phyloP scores from a whole-genome alignment of 2,329 filamentous ascomycete species.

The Nemania serpens region DNA sequence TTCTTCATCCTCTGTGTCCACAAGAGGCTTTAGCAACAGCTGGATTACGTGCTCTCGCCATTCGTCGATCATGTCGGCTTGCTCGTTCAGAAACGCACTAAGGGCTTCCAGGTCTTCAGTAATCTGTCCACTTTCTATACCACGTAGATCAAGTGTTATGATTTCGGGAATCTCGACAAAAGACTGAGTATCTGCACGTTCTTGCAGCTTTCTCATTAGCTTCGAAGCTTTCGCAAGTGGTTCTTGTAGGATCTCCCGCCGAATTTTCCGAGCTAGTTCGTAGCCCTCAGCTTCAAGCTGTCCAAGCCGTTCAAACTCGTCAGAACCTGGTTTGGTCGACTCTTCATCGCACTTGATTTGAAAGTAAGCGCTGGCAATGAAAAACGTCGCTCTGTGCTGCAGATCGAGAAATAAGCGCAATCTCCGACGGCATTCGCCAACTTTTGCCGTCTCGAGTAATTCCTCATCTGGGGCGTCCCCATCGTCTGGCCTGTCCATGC shows the following conservation, averaged over 20 bases:
- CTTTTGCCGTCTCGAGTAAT: conserved; percentile 43
- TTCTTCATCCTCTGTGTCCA: conserved; percentile 76
- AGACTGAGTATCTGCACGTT: conserved; percentile 55
- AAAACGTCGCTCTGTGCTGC: conserved; percentile 82
- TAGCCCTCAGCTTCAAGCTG: conserved; percentile 74
- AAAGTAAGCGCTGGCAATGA: conserved; percentile 80
- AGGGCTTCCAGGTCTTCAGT: conserved; percentile 70
- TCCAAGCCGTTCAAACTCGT: conserved; percentile 69
- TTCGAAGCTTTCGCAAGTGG: conserved; percentile 60
- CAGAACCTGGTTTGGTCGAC: conserved; percentile 67
- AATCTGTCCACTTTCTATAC: conserved; percentile 73
- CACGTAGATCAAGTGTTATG: conserved; percentile 56
- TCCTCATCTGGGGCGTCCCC: conserved; percentile 27
- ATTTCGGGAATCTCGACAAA: conserved; percentile 70
- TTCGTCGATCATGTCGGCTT: conserved; percentile 71
- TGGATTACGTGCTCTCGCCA: conserved; percentile 77
- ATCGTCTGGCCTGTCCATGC: conserved; percentile 31
- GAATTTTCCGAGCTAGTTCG: conserved; percentile 74
- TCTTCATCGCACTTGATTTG: conserved; percentile 77
- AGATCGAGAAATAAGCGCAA: conserved; percentile 77
- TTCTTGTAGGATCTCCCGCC: conserved; percentile 75
- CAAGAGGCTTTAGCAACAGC: conserved; percentile 72
- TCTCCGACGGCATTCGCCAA: conserved; percentile 65
- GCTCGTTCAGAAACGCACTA: conserved; percentile 68
- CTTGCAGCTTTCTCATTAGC: conserved; percentile 66